Evolutionary conservation across 2,329 filamentous ascomycete species (phyloP).

Genomic region (Botrytis paeoniae): DNA sequence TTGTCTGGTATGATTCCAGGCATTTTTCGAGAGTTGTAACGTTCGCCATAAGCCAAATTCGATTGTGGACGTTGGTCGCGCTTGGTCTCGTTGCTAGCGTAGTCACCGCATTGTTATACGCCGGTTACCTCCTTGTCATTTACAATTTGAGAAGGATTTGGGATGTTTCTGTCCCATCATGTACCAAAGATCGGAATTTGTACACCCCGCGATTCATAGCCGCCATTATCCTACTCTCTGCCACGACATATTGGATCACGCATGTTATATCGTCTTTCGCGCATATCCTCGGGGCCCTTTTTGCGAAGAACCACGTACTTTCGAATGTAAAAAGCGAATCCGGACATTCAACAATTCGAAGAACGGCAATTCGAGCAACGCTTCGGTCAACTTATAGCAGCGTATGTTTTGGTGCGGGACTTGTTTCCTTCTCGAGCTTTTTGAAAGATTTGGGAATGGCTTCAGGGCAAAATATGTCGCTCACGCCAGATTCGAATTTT

Average conservation of each 20-base stretch:
- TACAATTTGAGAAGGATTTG: background rate
- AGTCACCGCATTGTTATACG: fast-evolving
- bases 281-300: background rate
- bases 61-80: background rate
- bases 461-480: background rate
- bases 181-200: background rate
- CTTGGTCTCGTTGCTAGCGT: background rate
- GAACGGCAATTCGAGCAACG: background rate
- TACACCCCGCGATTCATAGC: background rate
- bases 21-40: background rate
- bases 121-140: background rate
- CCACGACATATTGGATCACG: background rate
- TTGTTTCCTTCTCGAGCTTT: background rate
- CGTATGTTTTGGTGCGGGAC: background rate
- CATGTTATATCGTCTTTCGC: background rate
- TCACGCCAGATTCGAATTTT: background rate
- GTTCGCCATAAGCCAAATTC: background rate
- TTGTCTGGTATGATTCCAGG: background rate
- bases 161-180: background rate
- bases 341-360: background rate
- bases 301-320: background rate
- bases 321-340: background rate
- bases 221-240: background rate
- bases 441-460: background rate
- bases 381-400: background rate